Evolutionary conservation across 441 rosid genomes (phyloP), one percentile per base, ranked within the genome.

Genomic region (Hura crepitans): DNA sequence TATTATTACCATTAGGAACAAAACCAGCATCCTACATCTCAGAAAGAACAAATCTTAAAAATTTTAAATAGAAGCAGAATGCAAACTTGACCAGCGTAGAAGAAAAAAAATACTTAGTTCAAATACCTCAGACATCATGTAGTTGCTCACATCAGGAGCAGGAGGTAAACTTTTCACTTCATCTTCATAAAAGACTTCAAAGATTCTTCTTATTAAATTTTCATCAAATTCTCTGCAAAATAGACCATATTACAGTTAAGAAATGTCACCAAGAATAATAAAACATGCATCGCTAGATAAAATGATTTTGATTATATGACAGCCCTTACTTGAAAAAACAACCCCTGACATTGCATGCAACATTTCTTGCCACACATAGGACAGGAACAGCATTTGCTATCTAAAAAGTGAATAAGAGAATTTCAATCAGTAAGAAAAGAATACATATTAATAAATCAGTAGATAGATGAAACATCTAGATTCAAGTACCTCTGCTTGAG

Each of bases 281-380:
- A 42, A 61, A 25, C 4, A 58, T 35, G 5, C 33, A 59, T 60
- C 60, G 22, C 30, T 12, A 43, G 58, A 47, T 50, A 59, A 30
- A 68, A 65, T 35, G 11, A 35, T 71, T 75, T 66, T 18, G 37
- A 55, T 49, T 27, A 43, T 31, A 51, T 17, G 23, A 73, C 5
- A 35, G 39, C 71, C 69, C 96, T 85, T 87, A 95, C 99, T 82
- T 92, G 90, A 95, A 95, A 80, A 91, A 95, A 73, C 78, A 88
- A 77, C 96, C 98, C 80, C 98, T 91, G 78, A 86, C 97, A 73
- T 95, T 95, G 86, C 99, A 92, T 49, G 99, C 99, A 78, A 95
- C 99, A 88, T 92, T 95, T 79, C 99, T 92, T 51, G 99, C 98
- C 42, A 95, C 97, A 62, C 98, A 92, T 30, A 95, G 95, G 75